Evolutionary conservation across 2,329 filamentous ascomycete species (phyloP), one percentile per base, ranked within the genome.

Genomic region (Fusarium haematococcum): DNA sequence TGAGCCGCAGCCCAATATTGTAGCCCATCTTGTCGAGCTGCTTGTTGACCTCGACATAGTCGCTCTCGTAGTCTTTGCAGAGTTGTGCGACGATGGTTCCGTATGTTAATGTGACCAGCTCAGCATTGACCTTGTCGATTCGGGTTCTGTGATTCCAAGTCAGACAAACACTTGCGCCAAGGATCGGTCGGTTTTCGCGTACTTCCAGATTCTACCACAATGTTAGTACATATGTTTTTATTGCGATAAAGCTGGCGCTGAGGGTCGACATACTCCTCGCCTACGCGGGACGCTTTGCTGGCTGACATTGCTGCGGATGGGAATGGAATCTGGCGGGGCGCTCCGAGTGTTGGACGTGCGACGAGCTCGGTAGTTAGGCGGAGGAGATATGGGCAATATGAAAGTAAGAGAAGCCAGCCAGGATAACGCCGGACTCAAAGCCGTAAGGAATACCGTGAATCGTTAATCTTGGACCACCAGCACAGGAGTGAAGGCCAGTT

Each of bases 11-110:
- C 32, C 97, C 97, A 75, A 99, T 99, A 80, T 98, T 98, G 86
- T 98, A 98, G 65, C 97, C 97, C 97, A 99, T 99, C 85, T 96
- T 97, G 82, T 99, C 97, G 52, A 99, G 89, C 83, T 99, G 97
- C 83, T 96, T 95, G 86, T 99, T 99, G 81, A 99, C 96, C 83
- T 98, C 95, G 61, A 91, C 88, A 82, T 99, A 99, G 85, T 98
- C 95, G 79, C 91, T 92, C 78, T 98, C 95, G 82, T 96, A 98
- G 86, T 99, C 97, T 83, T 96, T 96, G 87, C 96, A 98, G 75
- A 99, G 88, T 83, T 98, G 96, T 67, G 95, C 94, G 67, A 99
- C 97, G 73, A 99, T 97, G 27, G 97, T 98, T 80, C 97, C 97
- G 83, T 99, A 99, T 35, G 97, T 99, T 79, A 99, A 90, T 54